phyloP scores from a whole-genome alignment of 768 basidiomycete genomes.

The Termitomyces sp. region DNA sequence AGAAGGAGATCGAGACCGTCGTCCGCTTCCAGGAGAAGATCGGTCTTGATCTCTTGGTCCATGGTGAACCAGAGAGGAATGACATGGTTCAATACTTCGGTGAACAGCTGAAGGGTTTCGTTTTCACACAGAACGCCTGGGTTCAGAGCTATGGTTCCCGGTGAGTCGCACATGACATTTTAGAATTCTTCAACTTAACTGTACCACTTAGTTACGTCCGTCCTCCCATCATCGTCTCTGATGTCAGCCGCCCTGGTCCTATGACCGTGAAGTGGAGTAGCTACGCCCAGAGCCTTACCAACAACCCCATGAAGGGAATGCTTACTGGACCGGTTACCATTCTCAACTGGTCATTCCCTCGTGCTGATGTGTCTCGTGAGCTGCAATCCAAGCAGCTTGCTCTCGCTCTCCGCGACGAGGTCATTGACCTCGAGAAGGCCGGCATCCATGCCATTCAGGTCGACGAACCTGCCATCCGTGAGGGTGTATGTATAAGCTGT shows the following conservation, averaged over 20 bases:
- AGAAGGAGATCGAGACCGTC: constrained; percentile 92
- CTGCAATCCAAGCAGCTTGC: constrained; percentile 98
- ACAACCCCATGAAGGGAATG: constrained; percentile 99
- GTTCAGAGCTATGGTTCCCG: constrained; percentile 99
- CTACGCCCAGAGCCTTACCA: constrained; percentile 93
- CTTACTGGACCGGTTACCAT: constrained; percentile 97
- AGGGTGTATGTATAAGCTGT: constrained; percentile 64
- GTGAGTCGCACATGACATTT: constrained; percentile 32
- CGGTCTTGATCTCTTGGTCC: constrained; percentile 95
- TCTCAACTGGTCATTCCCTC: constrained; percentile 99
- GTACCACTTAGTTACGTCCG: constrained; percentile 76
- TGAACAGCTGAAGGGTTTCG: constrained; percentile 91
- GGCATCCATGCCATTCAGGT: constrained; percentile 98
- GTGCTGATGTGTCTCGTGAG: constrained; percentile 94
- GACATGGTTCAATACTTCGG: constrained; percentile 99
- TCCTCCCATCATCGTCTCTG: constrained; percentile 97
- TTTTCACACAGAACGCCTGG: constrained; percentile 99
- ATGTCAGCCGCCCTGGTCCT: constrained; percentile 86
- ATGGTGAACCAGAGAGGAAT: constrained; percentile 98
- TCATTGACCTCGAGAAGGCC: constrained; percentile 93
- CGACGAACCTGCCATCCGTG: constrained; percentile 99
- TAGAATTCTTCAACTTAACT: neutral
- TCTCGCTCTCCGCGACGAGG: constrained; percentile 96
- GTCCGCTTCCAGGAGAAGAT: constrained; percentile 97
- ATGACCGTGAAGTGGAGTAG: constrained; percentile 98